These are phyloP conservation scores for Penicillium steckii DNA, from an alignment of 495 filamentous ascomycete genomes.

Conservation along the genomic window DNA sequence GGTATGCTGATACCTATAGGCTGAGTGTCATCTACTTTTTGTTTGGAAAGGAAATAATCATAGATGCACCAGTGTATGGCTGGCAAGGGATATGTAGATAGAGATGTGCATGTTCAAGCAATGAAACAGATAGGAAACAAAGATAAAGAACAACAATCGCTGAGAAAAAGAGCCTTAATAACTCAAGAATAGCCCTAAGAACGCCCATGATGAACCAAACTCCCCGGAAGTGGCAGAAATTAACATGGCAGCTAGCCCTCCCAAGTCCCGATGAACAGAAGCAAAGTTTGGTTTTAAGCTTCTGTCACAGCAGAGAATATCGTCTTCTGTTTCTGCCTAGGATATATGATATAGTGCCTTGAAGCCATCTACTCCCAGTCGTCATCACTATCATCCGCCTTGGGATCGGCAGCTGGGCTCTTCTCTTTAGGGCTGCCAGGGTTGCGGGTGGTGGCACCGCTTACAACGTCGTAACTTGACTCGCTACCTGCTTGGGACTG, in stretches of 20 bases:
- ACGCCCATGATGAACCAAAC: slow-evolving; percentile 26
- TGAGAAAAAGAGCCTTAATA: slow-evolving; percentile 21
- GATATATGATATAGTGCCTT: not conserved
- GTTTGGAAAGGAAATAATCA: not conserved
- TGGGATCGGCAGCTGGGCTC: slow-evolving; percentile 47
- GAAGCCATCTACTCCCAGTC: slow-evolving; percentile 73
- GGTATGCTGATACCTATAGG: too few species aligned
- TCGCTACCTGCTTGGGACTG: slow-evolving; percentile 85
- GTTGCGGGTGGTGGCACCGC: slow-evolving; percentile 76
- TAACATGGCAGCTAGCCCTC: not conserved
- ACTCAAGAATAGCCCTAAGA: slow-evolving; percentile 5
- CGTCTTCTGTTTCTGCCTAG: not conserved
- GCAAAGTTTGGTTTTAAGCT: too few species aligned
- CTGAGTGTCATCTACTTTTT: too few species aligned
- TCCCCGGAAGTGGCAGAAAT: slow-evolving; percentile 11
- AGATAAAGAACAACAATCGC: slow-evolving; percentile 16
- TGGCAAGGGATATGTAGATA: slow-evolving; percentile 14
- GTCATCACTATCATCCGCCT: slow-evolving; percentile 61
- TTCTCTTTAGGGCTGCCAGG: slow-evolving; percentile 73
- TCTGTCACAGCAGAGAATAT: not conserved
- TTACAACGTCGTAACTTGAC: slow-evolving; percentile 90
- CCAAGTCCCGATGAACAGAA: not conserved
- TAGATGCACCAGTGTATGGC: too few species aligned
- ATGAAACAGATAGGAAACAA: slow-evolving; percentile 10
- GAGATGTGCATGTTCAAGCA: slow-evolving; percentile 15